Evolutionary conservation across 495 filamentous ascomycete species (phyloP), one percentile per base, ranked within the genome.

Genomic region (Aspergillus nidulans): DNA sequence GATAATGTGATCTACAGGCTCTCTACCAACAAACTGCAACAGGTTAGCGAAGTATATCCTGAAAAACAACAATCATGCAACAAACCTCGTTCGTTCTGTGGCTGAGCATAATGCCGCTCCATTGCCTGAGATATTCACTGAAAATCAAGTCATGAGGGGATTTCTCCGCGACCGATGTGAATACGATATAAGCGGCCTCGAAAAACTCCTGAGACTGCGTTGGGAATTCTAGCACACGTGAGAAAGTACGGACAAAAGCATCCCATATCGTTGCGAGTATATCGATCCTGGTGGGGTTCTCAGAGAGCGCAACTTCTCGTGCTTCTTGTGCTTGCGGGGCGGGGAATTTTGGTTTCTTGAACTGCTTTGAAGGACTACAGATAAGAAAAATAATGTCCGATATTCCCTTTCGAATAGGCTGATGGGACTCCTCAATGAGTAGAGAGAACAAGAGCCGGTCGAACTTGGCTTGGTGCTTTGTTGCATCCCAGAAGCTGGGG

Each of bases 171-270:
- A 90, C 68, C 15, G 74, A 78, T 40, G 70, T 72, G 39, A 89
- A 84, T 24, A 82, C 73, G 41, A 63, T 62, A 4, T 77, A 68
- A 34, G 77, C 69, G 51, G 77, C 70, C 18, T 76, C 71, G 55
- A 85, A 86, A 41, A 86, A 78, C 54, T 88, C 77, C 48, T 77
- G 70, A 10, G 79, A 77, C 47, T 81, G 72, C 5, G 63, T 45
- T 38, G 73, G 68, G 59, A 72, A 73, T 10, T 73, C 56, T 15
- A 69, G 59, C 3, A 74, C 71, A 32, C 76, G 62, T 1, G 81
- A 76, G 23, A 86, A 67, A 16, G 76, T 69, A 13, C 70, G 61
- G 21, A 75, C 71, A 49, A 85, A 69, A 1, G 80, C 66, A 19
- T 73, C 60, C 82, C 82, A 86, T 46, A 84, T 62, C 3, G 70